These are phyloP conservation scores for Cercospora brassicicola DNA, from an alignment of 2,329 filamentous ascomycete species.

Conservation along the genomic window DNA sequence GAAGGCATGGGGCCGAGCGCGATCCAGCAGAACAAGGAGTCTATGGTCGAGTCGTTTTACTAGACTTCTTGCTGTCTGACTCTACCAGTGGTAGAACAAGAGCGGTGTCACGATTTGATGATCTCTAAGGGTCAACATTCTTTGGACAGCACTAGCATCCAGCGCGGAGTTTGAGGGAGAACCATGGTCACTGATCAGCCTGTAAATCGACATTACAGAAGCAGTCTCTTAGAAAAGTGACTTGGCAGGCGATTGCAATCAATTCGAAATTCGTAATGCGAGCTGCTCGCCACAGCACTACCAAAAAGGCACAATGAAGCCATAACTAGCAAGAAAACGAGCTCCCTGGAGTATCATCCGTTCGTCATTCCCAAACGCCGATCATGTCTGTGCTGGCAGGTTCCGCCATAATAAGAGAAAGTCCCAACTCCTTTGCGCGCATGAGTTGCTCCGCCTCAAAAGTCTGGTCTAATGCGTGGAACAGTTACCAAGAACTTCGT, in stretches of 20 bases:
- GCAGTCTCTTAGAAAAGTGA: neutral
- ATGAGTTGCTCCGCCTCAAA: neutral
- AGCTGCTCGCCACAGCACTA: constrained; percentile 9
- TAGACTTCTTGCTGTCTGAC: constrained; percentile 45
- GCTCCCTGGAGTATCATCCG: constrained; percentile 19
- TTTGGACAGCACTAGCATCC: constrained; percentile 1
- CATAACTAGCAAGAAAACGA: neutral
- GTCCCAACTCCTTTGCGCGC: neutral
- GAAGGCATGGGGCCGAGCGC: constrained; percentile 73
- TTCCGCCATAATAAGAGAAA: neutral
- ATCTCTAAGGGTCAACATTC: constrained; percentile 3
- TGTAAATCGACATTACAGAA: neutral
- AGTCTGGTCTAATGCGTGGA: neutral
- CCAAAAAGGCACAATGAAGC: constrained; percentile 1
- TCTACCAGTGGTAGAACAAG: neutral
- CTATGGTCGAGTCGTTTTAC: constrained; percentile 99
- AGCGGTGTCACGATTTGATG: constrained; percentile 8
- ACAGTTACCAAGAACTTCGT: neutral
- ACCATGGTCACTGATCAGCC: neutral
- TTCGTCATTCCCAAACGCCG: constrained; percentile 10
- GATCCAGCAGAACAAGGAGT: constrained; percentile 89
- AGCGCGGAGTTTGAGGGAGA: constrained; percentile 10
- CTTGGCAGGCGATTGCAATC: neutral
- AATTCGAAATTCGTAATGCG: constrained; percentile 13
- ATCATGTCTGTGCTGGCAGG: constrained; percentile 11